Evolutionary conservation across 768 basidiomycete genomes (phyloP), one percentile per base, ranked within the genome.

Genomic region (Hypsizygus marmoreus): DNA sequence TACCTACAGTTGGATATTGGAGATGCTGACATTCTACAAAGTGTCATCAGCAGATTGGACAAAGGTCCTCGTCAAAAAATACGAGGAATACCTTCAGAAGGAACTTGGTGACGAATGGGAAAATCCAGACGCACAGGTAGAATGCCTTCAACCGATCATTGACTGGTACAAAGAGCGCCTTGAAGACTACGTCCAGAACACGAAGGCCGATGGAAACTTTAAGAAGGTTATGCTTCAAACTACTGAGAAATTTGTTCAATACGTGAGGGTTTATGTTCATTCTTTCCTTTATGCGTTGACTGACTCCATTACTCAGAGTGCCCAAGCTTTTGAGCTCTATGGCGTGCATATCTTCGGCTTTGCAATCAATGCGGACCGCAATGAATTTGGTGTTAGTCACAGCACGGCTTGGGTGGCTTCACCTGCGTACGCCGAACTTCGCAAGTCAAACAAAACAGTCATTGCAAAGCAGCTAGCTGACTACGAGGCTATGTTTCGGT

Each of bases 61-160:
- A 7, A 13, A 9, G 13, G 9, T 43, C 16, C 13, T 43, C 2
- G 13, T 10, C 9, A 14, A 43, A 7, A 8, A 43, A 25, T 43
- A 20, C 12, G 23, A 34, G 30, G 19, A 43, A 16, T 25, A 43
- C 22, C 31, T 20, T 9, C 12, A 34, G 23, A 23, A 43, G 30
- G 14, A 22, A 3, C 42, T 43, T 23, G 42, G 42, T 16, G 20
- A 43, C 7, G 26, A 43, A 12, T 43, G 42, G 42, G n/a, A 43
- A n/a, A 24, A 33, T 19, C 19, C 30, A 16, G 31, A 33, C 12
- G 19, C 9, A 24, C 9, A 19, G 19, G 31, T n/a, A 9, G 31
- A 43, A 24, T 43, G 42, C 14, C 30, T 43, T 26, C 25, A 43
- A n/a, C 6, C n/a, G 13, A n/a, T 43, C 20, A 14, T 43, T n/a